A percentile compares a stretch with the other conserved stretches of the same genome.
Conservation (phyloP, 805 yeast genomes). For the Sugiyamaella chiloensis region DNA sequence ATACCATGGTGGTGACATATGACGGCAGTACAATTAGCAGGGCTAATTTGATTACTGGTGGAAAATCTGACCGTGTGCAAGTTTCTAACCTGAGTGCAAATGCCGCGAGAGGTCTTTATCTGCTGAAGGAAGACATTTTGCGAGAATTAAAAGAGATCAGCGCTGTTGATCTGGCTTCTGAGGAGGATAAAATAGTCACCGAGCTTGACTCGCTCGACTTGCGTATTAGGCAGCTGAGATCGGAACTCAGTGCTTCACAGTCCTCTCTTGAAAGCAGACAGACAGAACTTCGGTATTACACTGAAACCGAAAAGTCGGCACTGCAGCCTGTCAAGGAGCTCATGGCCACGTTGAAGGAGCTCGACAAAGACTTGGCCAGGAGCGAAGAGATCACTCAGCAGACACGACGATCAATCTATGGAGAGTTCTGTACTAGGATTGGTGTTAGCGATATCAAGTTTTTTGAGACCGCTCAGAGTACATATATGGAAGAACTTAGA, state of each 20-base stretch:
- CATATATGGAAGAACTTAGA: constrained; percentile 23
- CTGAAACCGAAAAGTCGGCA: constrained; percentile 11
- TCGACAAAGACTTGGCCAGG: constrained; percentile 15
- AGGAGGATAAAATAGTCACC: constrained; percentile 55
- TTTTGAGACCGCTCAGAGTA: constrained; percentile 68
- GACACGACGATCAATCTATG: constrained; percentile 29
- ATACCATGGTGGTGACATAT: constrained; percentile 69
- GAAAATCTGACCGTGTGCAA: constrained; percentile 49
- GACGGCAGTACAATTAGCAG: constrained; percentile 83
- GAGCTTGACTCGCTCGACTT: constrained; percentile 50
- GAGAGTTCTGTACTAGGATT: constrained; percentile 53
- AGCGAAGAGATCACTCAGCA: constrained; percentile 15
- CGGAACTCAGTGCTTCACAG: constrained; percentile 30
- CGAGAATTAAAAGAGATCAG: constrained; percentile 49
- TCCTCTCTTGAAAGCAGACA: constrained; percentile 31
- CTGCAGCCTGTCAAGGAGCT: constrained; percentile 36
- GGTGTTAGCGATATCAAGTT: constrained; percentile 57
- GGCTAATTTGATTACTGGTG: constrained; percentile 93
- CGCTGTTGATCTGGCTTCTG: constrained; percentile 46
- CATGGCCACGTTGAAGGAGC: constrained; percentile 40
- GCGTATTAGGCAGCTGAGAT: constrained; percentile 31
- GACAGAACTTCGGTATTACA: constrained; percentile 24
- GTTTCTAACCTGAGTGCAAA: constrained; percentile 65
- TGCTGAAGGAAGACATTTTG: constrained; percentile 48
- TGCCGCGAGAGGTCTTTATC: constrained; percentile 47